Percentiles rank a stretch among this genome's conserved stretches.
Evolutionary conservation across 2,329 filamentous ascomycete species (phyloP).

Genomic region (Penicillium sp.): DNA sequence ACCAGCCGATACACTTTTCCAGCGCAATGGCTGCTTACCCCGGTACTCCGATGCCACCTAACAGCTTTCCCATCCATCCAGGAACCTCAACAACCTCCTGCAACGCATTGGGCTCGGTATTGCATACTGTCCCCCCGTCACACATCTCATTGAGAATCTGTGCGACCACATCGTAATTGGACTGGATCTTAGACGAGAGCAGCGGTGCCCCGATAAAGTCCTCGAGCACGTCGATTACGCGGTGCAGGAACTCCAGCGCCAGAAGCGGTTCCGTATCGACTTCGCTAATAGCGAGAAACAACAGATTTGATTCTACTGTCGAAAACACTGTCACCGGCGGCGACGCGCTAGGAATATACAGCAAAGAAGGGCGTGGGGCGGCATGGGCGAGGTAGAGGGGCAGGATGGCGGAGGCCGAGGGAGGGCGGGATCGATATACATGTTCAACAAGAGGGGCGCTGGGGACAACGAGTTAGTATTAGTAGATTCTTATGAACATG

Average conservation of each 20-base stretch:
- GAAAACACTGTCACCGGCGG: constrained; percentile 89
- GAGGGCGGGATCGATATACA: constrained; percentile 78
- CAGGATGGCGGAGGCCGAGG: constrained; percentile 72
- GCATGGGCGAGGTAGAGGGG: constrained; percentile 84
- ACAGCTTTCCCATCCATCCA: constrained; percentile 80
- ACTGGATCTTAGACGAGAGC: constrained; percentile 80
- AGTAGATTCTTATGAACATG: constrained; percentile 7
- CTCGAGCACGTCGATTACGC: constrained; percentile 86
- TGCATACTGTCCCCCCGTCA: constrained; percentile 83
- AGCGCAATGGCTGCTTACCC: constrained; percentile 52
- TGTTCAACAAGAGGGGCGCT: constrained; percentile 86
- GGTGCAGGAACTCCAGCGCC: constrained; percentile 90
- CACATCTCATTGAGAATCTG: constrained; percentile 96
- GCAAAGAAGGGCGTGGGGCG: constrained; percentile 75
- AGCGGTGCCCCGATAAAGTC: constrained; percentile 90
- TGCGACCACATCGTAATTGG: constrained; percentile 87
- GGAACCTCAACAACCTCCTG: constrained; percentile 90
- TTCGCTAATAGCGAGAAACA: constrained; percentile 82
- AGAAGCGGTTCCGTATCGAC: constrained; percentile 85
- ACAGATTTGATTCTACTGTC: constrained; percentile 78
- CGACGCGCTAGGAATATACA: constrained; percentile 77
- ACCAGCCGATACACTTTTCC: background rate
- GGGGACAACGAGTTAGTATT: constrained; percentile 18
- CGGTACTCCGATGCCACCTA: constrained; percentile 83
- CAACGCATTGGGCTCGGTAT: constrained; percentile 89